Conservation (phyloP, 2,329 filamentous ascomycete species). For the Aspergillus unguis region DNA sequence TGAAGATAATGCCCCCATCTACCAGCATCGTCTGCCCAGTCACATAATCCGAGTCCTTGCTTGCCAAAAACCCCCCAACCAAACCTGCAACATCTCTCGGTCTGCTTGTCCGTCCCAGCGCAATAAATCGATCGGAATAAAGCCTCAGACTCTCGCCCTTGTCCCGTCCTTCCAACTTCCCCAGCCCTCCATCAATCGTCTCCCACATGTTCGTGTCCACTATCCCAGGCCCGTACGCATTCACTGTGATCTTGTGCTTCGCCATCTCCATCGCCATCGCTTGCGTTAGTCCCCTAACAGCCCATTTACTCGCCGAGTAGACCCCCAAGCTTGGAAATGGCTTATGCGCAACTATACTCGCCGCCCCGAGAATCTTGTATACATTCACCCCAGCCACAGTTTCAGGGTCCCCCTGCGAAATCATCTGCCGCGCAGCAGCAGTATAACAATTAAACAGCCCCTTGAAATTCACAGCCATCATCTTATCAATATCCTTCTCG, state of each 20-base stretch:
- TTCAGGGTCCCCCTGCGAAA: conserved; percentile 53
- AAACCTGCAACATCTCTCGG: conserved; percentile 62
- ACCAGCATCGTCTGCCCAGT: conserved; percentile 65
- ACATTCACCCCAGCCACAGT: conserved; percentile 21
- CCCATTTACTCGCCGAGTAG: conserved; percentile 65
- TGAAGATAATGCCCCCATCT: conserved; percentile 57
- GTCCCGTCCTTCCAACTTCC: conserved; percentile 48
- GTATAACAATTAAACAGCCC: conserved; percentile 65
- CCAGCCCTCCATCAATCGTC: conserved; percentile 60
- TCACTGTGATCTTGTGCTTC: conserved; percentile 61
- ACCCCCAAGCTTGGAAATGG: conserved; percentile 58
- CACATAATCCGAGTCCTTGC: conserved; percentile 60
- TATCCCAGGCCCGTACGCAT: conserved; percentile 66
- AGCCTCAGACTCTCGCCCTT: conserved; percentile 57
- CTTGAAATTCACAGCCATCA: conserved; percentile 64
- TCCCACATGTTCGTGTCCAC: conserved; percentile 69
- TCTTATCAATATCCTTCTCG: conserved; percentile 54
- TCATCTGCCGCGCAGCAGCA: conserved; percentile 62
- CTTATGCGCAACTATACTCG: conserved; percentile 59
- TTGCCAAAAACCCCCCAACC: conserved; percentile 60
- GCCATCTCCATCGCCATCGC: conserved; percentile 66
- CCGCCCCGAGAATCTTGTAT: conserved; percentile 53
- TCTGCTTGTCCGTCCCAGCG: conserved; percentile 56
- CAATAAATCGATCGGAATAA: conserved; percentile 53
- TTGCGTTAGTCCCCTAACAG: conserved; percentile 64